Base-by-base conservation (phyloP, 495 filamentous ascomycete genomes). In the Hypoxylon lenormandii region DNA sequence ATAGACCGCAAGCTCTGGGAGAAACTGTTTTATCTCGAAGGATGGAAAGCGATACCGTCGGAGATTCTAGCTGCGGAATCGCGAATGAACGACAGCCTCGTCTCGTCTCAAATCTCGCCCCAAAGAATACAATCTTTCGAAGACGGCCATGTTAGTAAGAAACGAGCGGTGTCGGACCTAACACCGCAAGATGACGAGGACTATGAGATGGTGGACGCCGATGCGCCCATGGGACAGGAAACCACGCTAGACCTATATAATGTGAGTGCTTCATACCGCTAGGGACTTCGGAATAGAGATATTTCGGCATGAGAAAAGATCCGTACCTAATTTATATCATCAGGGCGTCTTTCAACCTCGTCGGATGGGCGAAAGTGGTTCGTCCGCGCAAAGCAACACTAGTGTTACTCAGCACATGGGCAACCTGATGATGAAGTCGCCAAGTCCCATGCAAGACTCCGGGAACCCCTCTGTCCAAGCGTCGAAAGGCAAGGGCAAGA, bases 1-100 rank as follows among this genome's bases (percentile, higher is more conserved):
- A 73, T 91, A 38, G 94, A 98, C 73, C 86, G 91, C 33, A 89
- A 90, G 56, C 83, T 98, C 6, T 98, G 96, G 96, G 87, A 89
- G 73, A 83, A 87, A 7, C 79, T 96, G 1, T 98, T 96, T 73
- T 83, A 88, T 30, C 74, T 84, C 10, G 93, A 97, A 79, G 96
- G 96, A 4, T 98, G 94, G 91, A 87, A 86, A 40, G 84, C 91
- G 4, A 86, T 92, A 65, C 77, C 79, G 12, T 79, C 82, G 13
- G 90, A 93, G 64, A 85, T 97, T 18, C 74, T 78, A 15, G 74
- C 76, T 13, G 94, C 89, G 71, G 94, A 97, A 70, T 82, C 85
- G 55, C 81, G 85, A 57, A 77, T 76, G 69, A 86, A 80, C 43
- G 72, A 70, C 21, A 61, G 61, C 10, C 50, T 69, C 28, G 52